Percentiles rank a stretch among this genome's conserved stretches.
Conservation (phyloP, 1,284 basidiomycete species). For the Puccinia sorghi region DNA sequence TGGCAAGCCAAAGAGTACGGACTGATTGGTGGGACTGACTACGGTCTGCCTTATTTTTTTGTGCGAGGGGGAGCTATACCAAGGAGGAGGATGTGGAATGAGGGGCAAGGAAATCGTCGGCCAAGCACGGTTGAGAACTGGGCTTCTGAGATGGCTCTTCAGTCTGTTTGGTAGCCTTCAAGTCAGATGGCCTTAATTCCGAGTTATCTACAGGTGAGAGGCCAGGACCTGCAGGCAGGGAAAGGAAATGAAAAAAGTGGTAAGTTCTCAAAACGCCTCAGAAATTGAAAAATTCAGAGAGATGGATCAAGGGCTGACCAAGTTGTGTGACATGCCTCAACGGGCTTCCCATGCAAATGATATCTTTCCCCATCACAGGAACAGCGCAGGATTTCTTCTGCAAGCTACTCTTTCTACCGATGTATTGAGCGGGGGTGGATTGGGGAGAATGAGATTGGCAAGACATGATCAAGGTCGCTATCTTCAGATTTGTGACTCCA, state of each 20-base stretch:
- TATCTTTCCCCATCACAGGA: conserved; percentile 36
- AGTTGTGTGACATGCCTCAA: conserved; percentile 49
- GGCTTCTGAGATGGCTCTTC: neutral
- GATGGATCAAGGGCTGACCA: conserved; percentile 1
- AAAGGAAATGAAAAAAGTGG: neutral
- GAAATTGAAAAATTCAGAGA: neutral
- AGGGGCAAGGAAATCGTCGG: conserved; percentile 5
- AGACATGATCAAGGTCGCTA: neutral
- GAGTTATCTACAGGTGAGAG: conserved; percentile 2
- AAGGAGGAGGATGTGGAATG: conserved; percentile 12
- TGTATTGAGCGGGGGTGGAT: conserved; percentile 8
- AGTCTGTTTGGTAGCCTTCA: neutral
- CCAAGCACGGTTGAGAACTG: neutral
- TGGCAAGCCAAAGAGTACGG: conserved; percentile 26
- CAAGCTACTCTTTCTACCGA: conserved; percentile 35
- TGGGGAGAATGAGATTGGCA: neutral
- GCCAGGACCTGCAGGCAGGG: neutral
- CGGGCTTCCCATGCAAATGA: conserved; percentile 46
- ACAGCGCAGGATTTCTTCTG: conserved; percentile 21
- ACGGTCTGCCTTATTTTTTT: conserved; percentile 1
- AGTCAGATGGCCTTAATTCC: neutral
- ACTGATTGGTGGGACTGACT: conserved; percentile 29
- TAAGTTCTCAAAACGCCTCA: neutral
- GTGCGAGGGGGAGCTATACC: conserved; percentile 14
- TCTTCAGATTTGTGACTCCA: conserved; percentile 1